Percentiles rank a stretch among this genome's conserved stretches.
Conservation (phyloP, 306 rosid genomes). For the Betula pendula region DNA sequence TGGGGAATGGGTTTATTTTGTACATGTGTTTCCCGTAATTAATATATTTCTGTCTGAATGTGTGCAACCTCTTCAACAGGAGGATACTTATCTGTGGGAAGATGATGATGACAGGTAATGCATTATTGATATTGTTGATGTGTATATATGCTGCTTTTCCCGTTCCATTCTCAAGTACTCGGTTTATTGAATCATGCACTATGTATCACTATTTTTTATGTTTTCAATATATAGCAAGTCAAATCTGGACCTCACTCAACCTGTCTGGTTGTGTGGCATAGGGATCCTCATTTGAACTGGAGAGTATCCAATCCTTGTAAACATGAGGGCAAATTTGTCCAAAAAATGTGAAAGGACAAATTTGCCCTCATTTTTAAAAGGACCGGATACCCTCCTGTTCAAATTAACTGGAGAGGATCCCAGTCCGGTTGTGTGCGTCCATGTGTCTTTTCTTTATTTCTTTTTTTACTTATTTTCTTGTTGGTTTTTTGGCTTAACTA, state of each 20-base stretch:
- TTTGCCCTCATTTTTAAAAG: too few relatives aligned
- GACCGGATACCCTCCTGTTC: too few relatives aligned
- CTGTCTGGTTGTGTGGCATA: not conserved
- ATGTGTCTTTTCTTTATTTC: not conserved
- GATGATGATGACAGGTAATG: constrained; percentile 92
- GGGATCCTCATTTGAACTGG: too few relatives aligned
- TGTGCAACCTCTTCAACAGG: constrained; percentile 50
- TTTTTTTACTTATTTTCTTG: not conserved
- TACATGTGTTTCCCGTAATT: not conserved
- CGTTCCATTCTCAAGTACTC: not conserved
- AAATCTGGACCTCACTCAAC: not conserved
- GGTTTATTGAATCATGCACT: not conserved
- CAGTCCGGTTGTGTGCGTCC: not conserved
- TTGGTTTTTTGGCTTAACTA: not conserved
- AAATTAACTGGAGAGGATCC: too few relatives aligned
- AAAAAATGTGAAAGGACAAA: too few relatives aligned
- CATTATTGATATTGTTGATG: constrained; percentile 16
- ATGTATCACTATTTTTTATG: not conserved
- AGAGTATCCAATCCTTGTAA: too few relatives aligned
- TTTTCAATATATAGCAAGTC: not conserved
- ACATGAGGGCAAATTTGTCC: too few relatives aligned
- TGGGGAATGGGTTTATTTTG: not conserved
- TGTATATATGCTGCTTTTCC: not conserved
- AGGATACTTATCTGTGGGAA: constrained; percentile 96
- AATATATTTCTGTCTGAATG: constrained; percentile 24